A percentile compares a stretch with the other conserved stretches of the same genome.
Conservation (phyloP, 1,139 yeast species). For the Debaryomyces sp. region DNA sequence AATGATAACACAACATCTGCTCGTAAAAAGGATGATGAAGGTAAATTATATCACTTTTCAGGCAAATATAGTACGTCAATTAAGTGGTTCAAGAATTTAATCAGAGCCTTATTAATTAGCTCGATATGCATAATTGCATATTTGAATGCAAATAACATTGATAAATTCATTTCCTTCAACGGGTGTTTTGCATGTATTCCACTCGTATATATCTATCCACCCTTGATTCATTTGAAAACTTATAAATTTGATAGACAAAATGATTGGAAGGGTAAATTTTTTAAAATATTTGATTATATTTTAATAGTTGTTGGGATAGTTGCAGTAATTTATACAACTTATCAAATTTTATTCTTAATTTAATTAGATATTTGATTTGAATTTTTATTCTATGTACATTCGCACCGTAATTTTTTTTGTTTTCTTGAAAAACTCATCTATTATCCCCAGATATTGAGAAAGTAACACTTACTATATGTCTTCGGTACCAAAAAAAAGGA, state of each 20-base stretch:
- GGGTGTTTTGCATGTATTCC: slow-evolving; percentile 87
- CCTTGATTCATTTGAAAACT: slow-evolving; percentile 60
- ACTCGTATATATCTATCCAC: slow-evolving; percentile 81
- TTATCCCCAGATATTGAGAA: not conserved
- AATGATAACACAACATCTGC: slow-evolving; percentile 2
- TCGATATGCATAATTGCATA: slow-evolving; percentile 45
- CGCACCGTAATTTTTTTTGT: not conserved
- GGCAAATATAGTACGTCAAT: slow-evolving; percentile 41
- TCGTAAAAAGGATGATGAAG: slow-evolving; percentile 22
- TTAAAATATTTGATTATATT: slow-evolving; percentile 44
- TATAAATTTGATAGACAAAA: slow-evolving; percentile 23
- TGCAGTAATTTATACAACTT: slow-evolving; percentile 68
- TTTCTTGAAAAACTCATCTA: not conserved
- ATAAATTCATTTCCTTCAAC: slow-evolving; percentile 82
- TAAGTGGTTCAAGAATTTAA: slow-evolving; percentile 47
- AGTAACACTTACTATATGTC: slow-evolving; percentile 5
- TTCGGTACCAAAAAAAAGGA: slow-evolving; percentile 6
- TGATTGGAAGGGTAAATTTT: slow-evolving; percentile 24
- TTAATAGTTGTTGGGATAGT: slow-evolving; percentile 58
- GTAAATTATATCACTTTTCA: slow-evolving; percentile 32
- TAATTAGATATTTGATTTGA: slow-evolving; percentile 10
- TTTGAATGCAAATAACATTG: slow-evolving; percentile 67
- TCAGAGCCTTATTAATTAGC: slow-evolving; percentile 33
- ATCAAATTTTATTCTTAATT: slow-evolving; percentile 32
- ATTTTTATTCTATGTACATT: not conserved